phyloP scores from a whole-genome alignment of 345 rosid species.

The Acer negundo region DNA sequence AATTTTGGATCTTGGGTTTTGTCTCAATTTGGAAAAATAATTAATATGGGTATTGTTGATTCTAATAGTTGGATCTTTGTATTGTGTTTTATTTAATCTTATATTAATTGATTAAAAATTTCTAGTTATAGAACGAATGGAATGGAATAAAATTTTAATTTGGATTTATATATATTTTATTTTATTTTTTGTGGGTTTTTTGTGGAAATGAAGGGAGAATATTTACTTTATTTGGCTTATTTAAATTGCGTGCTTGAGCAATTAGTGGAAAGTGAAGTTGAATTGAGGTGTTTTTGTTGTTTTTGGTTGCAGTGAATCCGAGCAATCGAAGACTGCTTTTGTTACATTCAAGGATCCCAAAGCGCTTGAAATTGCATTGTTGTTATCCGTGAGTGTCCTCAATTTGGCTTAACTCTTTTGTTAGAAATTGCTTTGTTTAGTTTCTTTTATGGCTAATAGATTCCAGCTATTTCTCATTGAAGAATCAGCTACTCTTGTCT shows the following conservation, averaged over 20 bases:
- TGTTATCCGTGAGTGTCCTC: slow-evolving; percentile 58
- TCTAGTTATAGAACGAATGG: background rate
- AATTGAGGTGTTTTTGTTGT: slow-evolving; percentile 18
- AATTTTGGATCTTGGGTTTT: background rate
- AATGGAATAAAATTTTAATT: background rate
- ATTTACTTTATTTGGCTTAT: background rate
- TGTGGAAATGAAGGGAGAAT: background rate
- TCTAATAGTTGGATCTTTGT: background rate
- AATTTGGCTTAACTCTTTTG: background rate
- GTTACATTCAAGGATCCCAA: slow-evolving; percentile 86
- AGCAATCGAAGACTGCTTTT: slow-evolving; percentile 55
- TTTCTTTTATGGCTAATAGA: background rate
- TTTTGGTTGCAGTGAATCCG: slow-evolving; percentile 54
- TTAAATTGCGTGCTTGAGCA: background rate
- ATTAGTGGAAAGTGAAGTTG: slow-evolving; percentile 8
- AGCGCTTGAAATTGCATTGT: slow-evolving; percentile 89
- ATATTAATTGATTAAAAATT: background rate
- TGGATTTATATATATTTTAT: background rate
- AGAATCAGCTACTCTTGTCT: background rate
- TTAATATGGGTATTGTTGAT: background rate
- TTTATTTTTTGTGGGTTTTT: background rate
- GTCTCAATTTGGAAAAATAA: background rate
- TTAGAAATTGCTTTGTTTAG: background rate
- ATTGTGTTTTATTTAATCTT: background rate
- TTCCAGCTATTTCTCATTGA: slow-evolving; percentile 8